phyloP scores from a whole-genome alignment of 1,284 basidiomycete species.

The Tylopilus sp. region DNA sequence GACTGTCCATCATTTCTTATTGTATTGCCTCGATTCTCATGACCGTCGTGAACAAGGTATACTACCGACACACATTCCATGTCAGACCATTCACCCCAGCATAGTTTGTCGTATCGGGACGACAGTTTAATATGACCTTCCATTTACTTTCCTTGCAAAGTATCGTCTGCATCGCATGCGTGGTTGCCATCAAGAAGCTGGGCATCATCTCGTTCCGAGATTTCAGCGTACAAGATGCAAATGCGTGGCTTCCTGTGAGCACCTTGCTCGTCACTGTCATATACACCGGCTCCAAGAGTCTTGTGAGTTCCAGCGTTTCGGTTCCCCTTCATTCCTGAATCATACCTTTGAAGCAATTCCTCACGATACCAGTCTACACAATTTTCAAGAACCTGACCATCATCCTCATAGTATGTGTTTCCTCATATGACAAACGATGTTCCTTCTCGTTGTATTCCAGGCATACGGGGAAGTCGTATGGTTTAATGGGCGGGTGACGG shows the following conservation, averaged over 20 bases:
- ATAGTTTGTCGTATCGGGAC: constrained; percentile 92
- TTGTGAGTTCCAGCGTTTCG: constrained; percentile 53
- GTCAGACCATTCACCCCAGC: constrained; percentile 5
- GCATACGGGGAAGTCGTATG: constrained; percentile 97
- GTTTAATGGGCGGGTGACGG: constrained; percentile 90
- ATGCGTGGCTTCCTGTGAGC: constrained; percentile 92
- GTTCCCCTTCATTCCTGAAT: background rate
- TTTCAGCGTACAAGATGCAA: constrained; percentile 83
- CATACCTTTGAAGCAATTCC: constrained; percentile 65
- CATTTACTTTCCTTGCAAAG: constrained; percentile 91
- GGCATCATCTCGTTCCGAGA: constrained; percentile 88
- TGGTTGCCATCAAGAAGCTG: constrained; percentile 66
- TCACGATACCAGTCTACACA: constrained; percentile 91
- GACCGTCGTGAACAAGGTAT: constrained; percentile 96
- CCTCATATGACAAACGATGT: background rate
- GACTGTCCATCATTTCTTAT: constrained; percentile 82
- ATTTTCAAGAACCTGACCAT: constrained; percentile 99
- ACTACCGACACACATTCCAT: constrained; percentile 12
- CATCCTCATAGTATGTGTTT: constrained; percentile 79
- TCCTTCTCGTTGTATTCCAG: constrained; percentile 34
- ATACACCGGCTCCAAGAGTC: constrained; percentile 95
- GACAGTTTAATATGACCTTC: constrained; percentile 95
- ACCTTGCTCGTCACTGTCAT: constrained; percentile 91
- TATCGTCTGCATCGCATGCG: constrained; percentile 77
- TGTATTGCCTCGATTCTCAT: constrained; percentile 94